Evolutionary conservation across 805 yeast species (phyloP), one percentile per base, ranked within the genome.

Genomic region (Nakazawaea laoshanensis): DNA sequence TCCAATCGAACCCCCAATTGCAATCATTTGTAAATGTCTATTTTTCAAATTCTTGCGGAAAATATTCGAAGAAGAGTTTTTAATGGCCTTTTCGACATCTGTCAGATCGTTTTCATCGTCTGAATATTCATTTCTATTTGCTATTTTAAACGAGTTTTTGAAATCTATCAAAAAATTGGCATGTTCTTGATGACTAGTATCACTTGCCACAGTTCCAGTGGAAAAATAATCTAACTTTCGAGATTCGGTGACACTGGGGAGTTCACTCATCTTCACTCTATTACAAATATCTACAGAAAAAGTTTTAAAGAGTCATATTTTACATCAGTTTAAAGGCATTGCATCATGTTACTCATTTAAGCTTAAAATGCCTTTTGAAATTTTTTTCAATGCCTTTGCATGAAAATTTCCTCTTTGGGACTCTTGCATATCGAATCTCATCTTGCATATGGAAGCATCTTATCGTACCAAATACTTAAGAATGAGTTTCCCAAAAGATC

Each of bases 1-100:
- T 36, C 84, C 84, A 24, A 77, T 70, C 23, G 77, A 66, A 28
- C 81, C 77, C 24, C 83, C 83, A 28, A 78, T 72, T 21, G 84
- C 74, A 39, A 78, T 67, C 70, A 78, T 75, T 42, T 75, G 74
- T 45, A 77, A 50, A 43, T 76, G 83, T 36, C 65, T 49, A 27
- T 44, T 42, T 29, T 50, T 37, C 14, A 55, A 56, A 29, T 15
- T 17, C 10, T 23, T 30, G 8, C 13, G 10, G 11, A 30, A 23
- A 5, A 21, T 30, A 15, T 19, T 16, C 3, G 27, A 15, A 6
- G 33, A 30, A 4, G 32, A 5, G n/a, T 15, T 19, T 12, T 12
- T 12, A 11, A 25, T 25, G 3, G 32, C 32, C 12, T 29, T 29
- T 19, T 29, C 32, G 6, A 29, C 10, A 29, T 29, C 32, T 5